These are phyloP conservation scores for Fusarium dimerum DNA, from an alignment of 2,329 filamentous ascomycete genomes.

Conservation along the genomic window DNA sequence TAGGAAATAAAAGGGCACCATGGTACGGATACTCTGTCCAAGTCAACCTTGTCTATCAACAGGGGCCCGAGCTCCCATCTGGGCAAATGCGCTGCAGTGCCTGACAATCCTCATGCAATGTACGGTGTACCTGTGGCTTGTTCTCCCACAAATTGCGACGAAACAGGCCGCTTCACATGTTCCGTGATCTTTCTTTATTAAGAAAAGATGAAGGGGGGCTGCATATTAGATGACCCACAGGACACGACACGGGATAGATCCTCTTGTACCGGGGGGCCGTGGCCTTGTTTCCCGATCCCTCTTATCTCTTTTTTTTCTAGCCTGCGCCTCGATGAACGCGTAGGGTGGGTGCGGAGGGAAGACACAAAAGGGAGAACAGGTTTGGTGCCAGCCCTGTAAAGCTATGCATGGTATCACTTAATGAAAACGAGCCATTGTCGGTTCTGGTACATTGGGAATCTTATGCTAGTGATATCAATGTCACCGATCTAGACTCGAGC, in stretches of 20 bases:
- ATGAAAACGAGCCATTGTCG: too few species aligned
- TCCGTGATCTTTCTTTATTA: constrained; percentile 1
- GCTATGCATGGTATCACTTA: too few species aligned
- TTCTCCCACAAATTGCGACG: constrained; percentile 23
- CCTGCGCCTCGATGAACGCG: constrained; percentile 19
- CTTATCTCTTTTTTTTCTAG: constrained; percentile 6
- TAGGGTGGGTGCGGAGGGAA: constrained; percentile 7
- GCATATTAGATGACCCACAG: constrained; percentile 12
- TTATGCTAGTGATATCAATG: too few species aligned
- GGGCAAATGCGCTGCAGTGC: constrained; percentile 10
- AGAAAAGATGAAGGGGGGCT: constrained; percentile 2
- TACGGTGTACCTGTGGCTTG: constrained; percentile 11
- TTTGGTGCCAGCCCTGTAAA: neutral
- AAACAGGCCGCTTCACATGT: constrained; percentile 21
- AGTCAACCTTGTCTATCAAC: constrained; percentile 14
- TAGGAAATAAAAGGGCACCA: too few species aligned
- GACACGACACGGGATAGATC: constrained; percentile 1
- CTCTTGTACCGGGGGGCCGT: constrained; percentile 15
- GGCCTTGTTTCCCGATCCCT: constrained; percentile 3
- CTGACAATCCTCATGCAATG: constrained; percentile 22
- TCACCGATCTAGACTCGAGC: too few species aligned
- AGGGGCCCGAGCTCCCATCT: constrained; percentile 17
- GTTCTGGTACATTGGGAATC: too few species aligned
- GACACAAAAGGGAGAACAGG: neutral
- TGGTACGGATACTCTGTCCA: too few species aligned